Evolutionary conservation across 257 asterid species (phyloP).

Genomic region (Rubia yunnanensis): DNA sequence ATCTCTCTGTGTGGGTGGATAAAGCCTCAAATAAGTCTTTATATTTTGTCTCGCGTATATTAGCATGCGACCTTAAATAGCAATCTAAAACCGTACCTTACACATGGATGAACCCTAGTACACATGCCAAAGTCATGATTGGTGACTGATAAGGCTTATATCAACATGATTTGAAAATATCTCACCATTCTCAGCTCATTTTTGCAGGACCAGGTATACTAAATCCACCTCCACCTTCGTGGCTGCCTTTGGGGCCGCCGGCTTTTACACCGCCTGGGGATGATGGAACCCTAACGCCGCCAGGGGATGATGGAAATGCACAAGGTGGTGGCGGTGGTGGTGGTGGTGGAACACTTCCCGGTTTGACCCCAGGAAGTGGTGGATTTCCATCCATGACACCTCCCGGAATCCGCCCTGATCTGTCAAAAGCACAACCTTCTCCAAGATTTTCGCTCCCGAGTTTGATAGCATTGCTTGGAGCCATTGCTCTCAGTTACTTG

Average conservation of each 20-base stretch:
- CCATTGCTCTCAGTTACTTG: constrained; percentile 13
- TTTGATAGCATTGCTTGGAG: constrained; percentile 25
- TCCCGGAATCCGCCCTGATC: constrained; percentile 44
- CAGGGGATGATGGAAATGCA: background rate
- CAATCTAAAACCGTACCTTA: no score
- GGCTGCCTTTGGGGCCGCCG: constrained; percentile 13
- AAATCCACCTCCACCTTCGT: constrained; percentile 13
- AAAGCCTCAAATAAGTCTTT: no score
- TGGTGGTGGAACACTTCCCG: constrained; percentile 13
- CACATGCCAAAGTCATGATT: no score
- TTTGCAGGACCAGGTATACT: constrained; percentile 12
- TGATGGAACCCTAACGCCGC: background rate
- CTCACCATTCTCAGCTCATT: background rate
- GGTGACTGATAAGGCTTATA: no score
- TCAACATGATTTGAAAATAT: no score
- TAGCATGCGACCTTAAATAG: no score
- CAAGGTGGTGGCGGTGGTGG: constrained; percentile 12
- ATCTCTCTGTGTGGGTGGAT: no score
- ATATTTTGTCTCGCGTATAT: no score
- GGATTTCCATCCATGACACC: constrained; percentile 32
- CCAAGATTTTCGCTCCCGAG: constrained; percentile 14
- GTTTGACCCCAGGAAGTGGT: constrained; percentile 2
- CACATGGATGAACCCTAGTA: no score
- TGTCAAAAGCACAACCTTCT: constrained; percentile 34
- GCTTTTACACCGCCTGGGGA: constrained; percentile 7